Base-by-base conservation (phyloP, 164 flowering plant species). In the Pachysandra terminalis region DNA sequence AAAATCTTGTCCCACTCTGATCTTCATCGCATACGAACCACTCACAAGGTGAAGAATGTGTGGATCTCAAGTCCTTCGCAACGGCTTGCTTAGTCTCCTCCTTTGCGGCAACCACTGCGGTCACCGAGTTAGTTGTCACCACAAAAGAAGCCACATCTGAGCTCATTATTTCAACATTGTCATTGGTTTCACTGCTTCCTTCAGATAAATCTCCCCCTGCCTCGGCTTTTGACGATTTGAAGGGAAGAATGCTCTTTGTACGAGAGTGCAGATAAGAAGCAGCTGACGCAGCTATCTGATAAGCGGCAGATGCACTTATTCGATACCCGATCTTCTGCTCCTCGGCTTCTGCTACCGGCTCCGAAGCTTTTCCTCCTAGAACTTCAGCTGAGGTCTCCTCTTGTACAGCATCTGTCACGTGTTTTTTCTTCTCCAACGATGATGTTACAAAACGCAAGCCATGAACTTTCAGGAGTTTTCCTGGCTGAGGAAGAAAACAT, bases 1-100 rank as follows among this genome's bases (percentile, higher is more conserved):
- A 90, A 77, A 79, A 86, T 69, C 99, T 82, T 19, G 99, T 91
- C 9, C 73, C 79, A 24, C 76, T 80, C 64, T 69, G 73, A 56
- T 88, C 96, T 71, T 93, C 92, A 71, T 96, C 99, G 63, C 99
- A 96, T 40, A 91, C 77, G 69, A 81, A 96, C 99, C 99, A 96
- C 63, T 88, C 98, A 66, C 99, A 96, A 0, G 99, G 98, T 1
- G 98, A 83, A 49, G 92, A 86, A 56, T 23, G 68, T 22, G 69
- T 74, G 2, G 97, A 87, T 59, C 83, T 90, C 74, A 93, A 73
- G 80, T 90, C 90, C 81, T 93, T 85, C 0, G 90, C 97, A 35
- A 96, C 93, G 53, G 98, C 98, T 80, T 90, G 98, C 81, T 90
- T 91, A 19, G 84, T 87, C 79, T 93, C 98, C 79, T 96, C 98